These are phyloP conservation scores for Boletus subparvulus DNA, from an alignment of 768 basidiomycete genomes.

Conservation along the genomic window DNA sequence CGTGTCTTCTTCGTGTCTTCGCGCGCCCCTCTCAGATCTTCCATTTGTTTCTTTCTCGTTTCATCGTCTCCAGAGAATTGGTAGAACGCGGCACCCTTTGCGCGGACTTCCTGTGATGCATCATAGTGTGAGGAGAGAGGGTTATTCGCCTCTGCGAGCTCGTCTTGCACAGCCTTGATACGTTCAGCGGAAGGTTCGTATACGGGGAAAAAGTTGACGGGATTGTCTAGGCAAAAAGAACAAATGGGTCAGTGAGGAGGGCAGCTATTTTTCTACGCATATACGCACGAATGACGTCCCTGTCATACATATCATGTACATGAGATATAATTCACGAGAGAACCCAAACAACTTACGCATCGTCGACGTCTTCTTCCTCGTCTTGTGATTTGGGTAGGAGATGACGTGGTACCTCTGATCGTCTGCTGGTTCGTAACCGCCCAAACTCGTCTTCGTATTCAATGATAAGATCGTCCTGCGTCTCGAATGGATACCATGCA, in stretches of 20 bases:
- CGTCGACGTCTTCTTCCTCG: conserved; percentile 42
- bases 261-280: not conserved
- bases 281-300: conserved; percentile 58
- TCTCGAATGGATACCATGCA: not conserved
- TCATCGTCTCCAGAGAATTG: conserved; percentile 89
- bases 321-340: conserved; percentile 1
- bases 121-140: conserved; percentile 82
- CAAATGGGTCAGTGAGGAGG: conserved; percentile 2
- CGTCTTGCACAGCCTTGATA: conserved; percentile 69
- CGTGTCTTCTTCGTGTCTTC: conserved; percentile 69
- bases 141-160: conserved; percentile 64
- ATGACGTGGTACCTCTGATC: conserved; percentile 76
- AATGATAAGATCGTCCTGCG: conserved; percentile 71
- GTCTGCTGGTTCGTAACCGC: conserved; percentile 62
- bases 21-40: conserved; percentile 65
- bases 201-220: conserved; percentile 81
- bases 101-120: conserved; percentile 75
- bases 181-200: conserved; percentile 85
- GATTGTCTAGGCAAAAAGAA: conserved; percentile 55
- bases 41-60: conserved; percentile 76
- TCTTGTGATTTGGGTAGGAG: conserved; percentile 48
- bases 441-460: conserved; percentile 91
- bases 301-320: conserved; percentile 24
- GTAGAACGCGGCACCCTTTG: conserved; percentile 89
- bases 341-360: conserved; percentile 47